Percentiles rank a stretch among this genome's conserved stretches.
Evolutionary conservation across 192 early-diverging fungal genomes (phyloP).

Genomic region (Coemansia sp.): DNA sequence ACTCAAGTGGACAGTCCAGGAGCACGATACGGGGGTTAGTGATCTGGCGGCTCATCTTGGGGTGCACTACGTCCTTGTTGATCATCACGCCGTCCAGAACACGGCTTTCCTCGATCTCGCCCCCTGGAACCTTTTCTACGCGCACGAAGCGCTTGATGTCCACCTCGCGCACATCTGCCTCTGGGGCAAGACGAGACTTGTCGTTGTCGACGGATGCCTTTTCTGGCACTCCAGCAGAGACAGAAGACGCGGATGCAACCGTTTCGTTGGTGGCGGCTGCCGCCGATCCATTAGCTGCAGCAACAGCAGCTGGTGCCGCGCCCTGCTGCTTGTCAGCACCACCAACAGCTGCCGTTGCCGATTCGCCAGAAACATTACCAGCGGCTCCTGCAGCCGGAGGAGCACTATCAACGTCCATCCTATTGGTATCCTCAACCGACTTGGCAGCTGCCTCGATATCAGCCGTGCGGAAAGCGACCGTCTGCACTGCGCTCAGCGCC

Average conservation of each 20-base stretch:
- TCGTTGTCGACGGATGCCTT: neutral
- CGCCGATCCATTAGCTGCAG: neutral
- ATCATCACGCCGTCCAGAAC: constrained; percentile 98
- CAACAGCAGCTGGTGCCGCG: constrained; percentile 16
- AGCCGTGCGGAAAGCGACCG: constrained; percentile 63
- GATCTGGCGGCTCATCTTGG: constrained; percentile 93
- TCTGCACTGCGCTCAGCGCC: constrained; percentile 94
- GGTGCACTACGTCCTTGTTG: constrained; percentile 99
- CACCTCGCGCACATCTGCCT: constrained; percentile 81
- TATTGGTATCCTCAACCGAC: neutral
- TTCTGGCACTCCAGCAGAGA: neutral
- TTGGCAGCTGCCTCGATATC: constrained; percentile 19
- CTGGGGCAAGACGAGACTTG: constrained; percentile 34
- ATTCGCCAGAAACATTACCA: neutral
- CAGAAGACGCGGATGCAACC: constrained; percentile 3
- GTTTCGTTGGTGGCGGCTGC: neutral
- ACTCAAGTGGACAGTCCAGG: constrained; percentile 98
- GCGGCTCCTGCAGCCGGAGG: constrained; percentile 7
- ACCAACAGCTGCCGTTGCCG: neutral
- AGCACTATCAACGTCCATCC: constrained; percentile 2
- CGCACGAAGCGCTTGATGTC: constrained; percentile 98
- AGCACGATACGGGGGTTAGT: constrained; percentile 96
- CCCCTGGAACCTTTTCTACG: constrained; percentile 98
- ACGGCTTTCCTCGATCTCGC: constrained; percentile 92
- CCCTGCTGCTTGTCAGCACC: neutral